Evolutionary conservation across 352 stramenopile species (phyloP), one percentile per base, ranked within the genome.

Genomic region (Globisporangium carolinianum): DNA sequence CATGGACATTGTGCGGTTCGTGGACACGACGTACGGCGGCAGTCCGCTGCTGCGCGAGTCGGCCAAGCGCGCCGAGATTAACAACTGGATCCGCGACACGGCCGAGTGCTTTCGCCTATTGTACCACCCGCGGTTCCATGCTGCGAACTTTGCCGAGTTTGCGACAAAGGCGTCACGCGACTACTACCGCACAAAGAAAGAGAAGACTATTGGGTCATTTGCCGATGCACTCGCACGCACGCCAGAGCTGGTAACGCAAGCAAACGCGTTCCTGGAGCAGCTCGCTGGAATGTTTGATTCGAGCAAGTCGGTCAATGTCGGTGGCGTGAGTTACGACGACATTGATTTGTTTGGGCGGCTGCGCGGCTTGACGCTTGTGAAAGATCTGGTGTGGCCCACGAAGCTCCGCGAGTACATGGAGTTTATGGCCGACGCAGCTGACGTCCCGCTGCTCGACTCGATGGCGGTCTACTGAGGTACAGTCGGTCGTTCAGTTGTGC

Each of bases 111-210:
- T 79, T 49, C 62, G 61, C 9, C 36, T 63, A 43, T 63, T 84
- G 17, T 76, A 78, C 64, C 65, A 74, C 55, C 72, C 74, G 17
- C 72, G 74, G n/a, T 76, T 72, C 60, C 69, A 79, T 59, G 66
- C 62, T n/a, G 67, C 69, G 7, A 57, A 58, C 24, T 73, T 84
- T 47, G 60, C 74, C 11, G 74, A 84, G 41, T 84, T 82, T 53
- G 72, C 70, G 14, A 61, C 65, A 14, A 58, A 57, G 39, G 68
- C 68, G 37, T 76, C 68, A 35, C 67, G 72, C 50, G 68, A 78
- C 42, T 85, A 83, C 63, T 85, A 75, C 67, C 69, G 72, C 41
- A 57, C 55, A 15, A 85, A 85, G 66, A 85, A 82, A 58, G 75
- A 85, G 60, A 80, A 75, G 61, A 71, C 59, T 14, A 73, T 83